These are phyloP conservation scores for Pythium insidiosum DNA, from an alignment of 352 stramenopile species.

Conservation along the genomic window DNA sequence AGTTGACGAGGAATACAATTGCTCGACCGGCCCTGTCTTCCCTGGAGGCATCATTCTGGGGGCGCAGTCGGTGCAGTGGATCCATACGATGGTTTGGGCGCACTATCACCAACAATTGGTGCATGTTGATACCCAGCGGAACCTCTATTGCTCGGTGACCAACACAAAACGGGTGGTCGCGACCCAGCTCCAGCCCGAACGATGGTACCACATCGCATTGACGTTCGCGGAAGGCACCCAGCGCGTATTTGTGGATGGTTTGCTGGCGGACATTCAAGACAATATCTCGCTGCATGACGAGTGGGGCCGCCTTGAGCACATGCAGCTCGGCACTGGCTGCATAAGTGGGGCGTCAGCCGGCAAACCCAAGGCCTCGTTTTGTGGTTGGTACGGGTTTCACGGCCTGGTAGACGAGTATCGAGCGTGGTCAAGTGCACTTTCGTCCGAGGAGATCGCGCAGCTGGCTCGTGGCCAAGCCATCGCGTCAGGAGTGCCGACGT, in stretches of 20 bases:
- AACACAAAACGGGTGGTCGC: conserved; percentile 21
- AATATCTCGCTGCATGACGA: conserved; percentile 5
- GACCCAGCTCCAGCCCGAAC: conserved; percentile 27
- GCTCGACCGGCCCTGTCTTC: too few species aligned
- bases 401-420: conserved; percentile 32
- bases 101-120: conserved; percentile 36
- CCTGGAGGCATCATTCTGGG: conserved; percentile 27
- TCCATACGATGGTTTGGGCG: conserved; percentile 14
- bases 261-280: conserved; percentile 23
- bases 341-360: conserved; percentile 36
- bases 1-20: not conserved
- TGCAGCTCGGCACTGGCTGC: conserved; percentile 49
- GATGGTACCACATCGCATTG: conserved; percentile 62
- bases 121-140: conserved; percentile 24
- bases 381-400: conserved; percentile 63
- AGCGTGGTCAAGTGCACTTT: conserved; percentile 3
- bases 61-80: conserved; percentile 22
- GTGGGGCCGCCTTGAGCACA: conserved; percentile 38
- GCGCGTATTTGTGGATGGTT: conserved; percentile 46
- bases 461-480: conserved; percentile 1
- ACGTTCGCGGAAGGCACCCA: conserved; percentile 34
- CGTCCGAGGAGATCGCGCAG: not conserved
- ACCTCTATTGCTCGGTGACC: conserved; percentile 33
- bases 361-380: conserved; percentile 39
- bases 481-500: not conserved